These are phyloP conservation scores for Deinandra increscens DNA, from an alignment of 129 eudicot genomes.

Conservation along the genomic window DNA sequence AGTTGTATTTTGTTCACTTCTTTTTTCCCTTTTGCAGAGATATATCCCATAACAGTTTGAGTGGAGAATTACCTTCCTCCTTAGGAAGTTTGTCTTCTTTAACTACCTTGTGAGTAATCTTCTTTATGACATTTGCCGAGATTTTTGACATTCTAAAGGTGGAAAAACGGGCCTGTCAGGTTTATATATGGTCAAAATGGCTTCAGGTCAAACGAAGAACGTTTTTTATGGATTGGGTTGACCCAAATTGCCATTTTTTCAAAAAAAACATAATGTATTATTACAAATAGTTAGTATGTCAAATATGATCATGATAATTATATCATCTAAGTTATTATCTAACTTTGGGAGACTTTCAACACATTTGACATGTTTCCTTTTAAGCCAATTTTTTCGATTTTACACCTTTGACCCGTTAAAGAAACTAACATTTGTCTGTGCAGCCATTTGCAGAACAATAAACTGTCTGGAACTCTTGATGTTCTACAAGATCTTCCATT, in stretches of 20 bases:
- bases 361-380: not conserved
- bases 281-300: not conserved
- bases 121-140: not conserved
- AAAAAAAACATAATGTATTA: not conserved
- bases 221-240: not conserved
- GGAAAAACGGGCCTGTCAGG: not conserved
- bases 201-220: not conserved
- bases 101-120: slow-evolving; percentile 63
- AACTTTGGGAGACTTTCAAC: not conserved
- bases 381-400: not conserved
- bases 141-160: not conserved
- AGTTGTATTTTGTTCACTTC: slow-evolving; percentile 1
- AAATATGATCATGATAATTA: not conserved
- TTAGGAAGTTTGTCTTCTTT: slow-evolving; percentile 59
- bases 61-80: slow-evolving; percentile 80
- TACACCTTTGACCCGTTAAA: slow-evolving; percentile 3
- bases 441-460: slow-evolving; percentile 97
- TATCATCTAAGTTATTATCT: not conserved
- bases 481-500: slow-evolving; percentile 89
- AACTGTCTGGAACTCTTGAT: slow-evolving; percentile 87
- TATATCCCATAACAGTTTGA: slow-evolving; percentile 69
- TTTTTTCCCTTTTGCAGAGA: slow-evolving; percentile 51
- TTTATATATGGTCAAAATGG: not conserved
- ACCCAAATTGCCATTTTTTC: no score
- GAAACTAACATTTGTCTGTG: slow-evolving; percentile 34